phyloP scores from a whole-genome alignment of 345 rosid genomes.

The Reutealis trisperma region DNA sequence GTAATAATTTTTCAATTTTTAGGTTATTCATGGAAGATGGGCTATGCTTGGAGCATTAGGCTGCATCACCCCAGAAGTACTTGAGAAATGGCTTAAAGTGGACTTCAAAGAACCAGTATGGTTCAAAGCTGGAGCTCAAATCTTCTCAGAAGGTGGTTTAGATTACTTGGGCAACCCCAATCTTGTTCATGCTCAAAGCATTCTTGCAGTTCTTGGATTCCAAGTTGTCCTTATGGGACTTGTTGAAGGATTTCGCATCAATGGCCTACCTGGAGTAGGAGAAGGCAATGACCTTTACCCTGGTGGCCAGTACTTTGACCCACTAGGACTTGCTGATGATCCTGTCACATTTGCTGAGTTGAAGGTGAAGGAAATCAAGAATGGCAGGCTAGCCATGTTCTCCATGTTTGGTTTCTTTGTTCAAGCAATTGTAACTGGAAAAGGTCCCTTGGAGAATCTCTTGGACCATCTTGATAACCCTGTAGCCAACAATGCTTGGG shows the following conservation, averaged over 20 bases:
- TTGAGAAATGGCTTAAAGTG: slow-evolving; percentile 76
- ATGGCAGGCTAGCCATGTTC: slow-evolving; percentile 94
- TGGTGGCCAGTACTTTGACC: slow-evolving; percentile 87
- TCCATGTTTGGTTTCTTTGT: slow-evolving; percentile 99
- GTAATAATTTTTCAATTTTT: neutral
- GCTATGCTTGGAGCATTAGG: slow-evolving; percentile 97
- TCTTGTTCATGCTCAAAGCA: slow-evolving; percentile 97
- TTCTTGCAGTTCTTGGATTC: slow-evolving; percentile 83
- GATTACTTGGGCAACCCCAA: slow-evolving; percentile 99
- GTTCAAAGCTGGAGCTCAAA: slow-evolving; percentile 99
- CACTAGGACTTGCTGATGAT: slow-evolving; percentile 87
- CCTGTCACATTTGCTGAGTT: slow-evolving; percentile 86
- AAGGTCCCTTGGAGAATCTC: slow-evolving; percentile 92
- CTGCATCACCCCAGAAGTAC: slow-evolving; percentile 91
- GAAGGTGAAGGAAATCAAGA: slow-evolving; percentile 96
- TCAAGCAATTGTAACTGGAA: slow-evolving; percentile 93
- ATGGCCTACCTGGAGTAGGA: slow-evolving; percentile 88
- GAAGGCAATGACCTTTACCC: slow-evolving; percentile 95
- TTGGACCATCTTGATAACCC: slow-evolving; percentile 91
- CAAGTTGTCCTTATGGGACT: slow-evolving; percentile 91
- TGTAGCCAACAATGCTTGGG: slow-evolving; percentile 98
- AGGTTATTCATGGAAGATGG: slow-evolving; percentile 97
- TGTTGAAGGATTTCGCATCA: slow-evolving; percentile 93
- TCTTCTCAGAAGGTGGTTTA: slow-evolving; percentile 95
- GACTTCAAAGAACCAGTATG: slow-evolving; percentile 97